These are phyloP conservation scores for Saraca asoca DNA, from an alignment of 331 rosid species.

Conservation along the genomic window DNA sequence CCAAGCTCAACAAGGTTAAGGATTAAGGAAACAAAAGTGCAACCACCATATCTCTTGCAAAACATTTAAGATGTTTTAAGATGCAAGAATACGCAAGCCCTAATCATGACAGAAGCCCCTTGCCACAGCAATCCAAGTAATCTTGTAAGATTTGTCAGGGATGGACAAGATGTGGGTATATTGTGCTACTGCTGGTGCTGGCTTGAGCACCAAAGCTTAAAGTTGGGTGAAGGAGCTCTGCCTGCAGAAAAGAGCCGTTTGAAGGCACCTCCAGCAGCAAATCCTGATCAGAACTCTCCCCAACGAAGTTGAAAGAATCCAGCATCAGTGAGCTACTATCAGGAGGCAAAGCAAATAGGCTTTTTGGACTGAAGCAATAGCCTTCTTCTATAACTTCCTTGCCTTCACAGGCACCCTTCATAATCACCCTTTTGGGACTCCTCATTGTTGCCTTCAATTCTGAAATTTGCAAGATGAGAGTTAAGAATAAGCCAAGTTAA, in stretches of 20 bases:
- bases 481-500: constrained; percentile 22
- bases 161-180: constrained; percentile 52
- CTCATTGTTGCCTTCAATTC: constrained; percentile 72
- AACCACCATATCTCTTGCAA: constrained; percentile 60
- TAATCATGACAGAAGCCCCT: constrained; percentile 40
- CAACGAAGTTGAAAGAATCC: constrained; percentile 65
- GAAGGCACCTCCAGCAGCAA: constrained; percentile 87
- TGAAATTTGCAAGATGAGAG: constrained; percentile 47
- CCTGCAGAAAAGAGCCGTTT: constrained; percentile 80
- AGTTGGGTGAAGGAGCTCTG: constrained; percentile 78
- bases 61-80: constrained; percentile 31
- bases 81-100: too few relatives aligned
- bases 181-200: constrained; percentile 79
- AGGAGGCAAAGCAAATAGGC: constrained; percentile 79
- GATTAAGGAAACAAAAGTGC: constrained; percentile 40
- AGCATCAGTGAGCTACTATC: constrained; percentile 74
- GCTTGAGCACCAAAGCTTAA: constrained; percentile 66
- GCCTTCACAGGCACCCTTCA: constrained; percentile 57
- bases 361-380: constrained; percentile 76
- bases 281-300: constrained; percentile 73
- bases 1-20: constrained; percentile 51
- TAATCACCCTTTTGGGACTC: constrained; percentile 72
- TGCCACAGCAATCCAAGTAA: constrained; percentile 16
- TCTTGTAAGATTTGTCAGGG: constrained; percentile 34
- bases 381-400: constrained; percentile 72